phyloP scores from a whole-genome alignment of 768 basidiomycete genomes.

The Chalciporus pseudorubinellus region DNA sequence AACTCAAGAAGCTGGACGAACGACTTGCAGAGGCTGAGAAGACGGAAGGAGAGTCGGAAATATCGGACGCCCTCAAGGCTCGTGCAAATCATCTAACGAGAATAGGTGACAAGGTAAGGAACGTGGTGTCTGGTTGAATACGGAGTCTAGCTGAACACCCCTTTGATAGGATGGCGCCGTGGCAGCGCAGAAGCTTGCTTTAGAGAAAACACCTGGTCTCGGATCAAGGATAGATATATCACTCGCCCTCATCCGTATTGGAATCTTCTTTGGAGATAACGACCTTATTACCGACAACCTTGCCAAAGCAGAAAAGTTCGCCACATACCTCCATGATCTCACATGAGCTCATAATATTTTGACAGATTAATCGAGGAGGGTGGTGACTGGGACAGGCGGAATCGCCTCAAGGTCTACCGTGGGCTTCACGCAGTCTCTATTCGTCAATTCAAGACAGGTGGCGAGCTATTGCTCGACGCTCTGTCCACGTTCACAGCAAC shows the following conservation, averaged over 20 bases:
- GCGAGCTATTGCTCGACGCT: conserved; percentile 85
- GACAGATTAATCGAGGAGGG: conserved; percentile 86
- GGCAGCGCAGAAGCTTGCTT: conserved; percentile 75
- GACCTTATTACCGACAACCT: conserved; percentile 69
- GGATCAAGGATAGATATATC: conserved; percentile 93
- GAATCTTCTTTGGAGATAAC: conserved; percentile 85
- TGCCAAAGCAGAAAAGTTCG: conserved; percentile 77
- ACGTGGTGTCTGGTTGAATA: not conserved
- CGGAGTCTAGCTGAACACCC: not conserved
- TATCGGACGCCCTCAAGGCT: conserved; percentile 81
- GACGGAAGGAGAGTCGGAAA: conserved; percentile 91
- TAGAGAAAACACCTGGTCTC: conserved; percentile 89
- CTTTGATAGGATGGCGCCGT: conserved; percentile 67
- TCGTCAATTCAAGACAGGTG: conserved; percentile 85
- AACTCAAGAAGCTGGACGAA: conserved; percentile 73
- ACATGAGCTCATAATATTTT: not conserved
- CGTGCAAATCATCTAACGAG: conserved; percentile 82
- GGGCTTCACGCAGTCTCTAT: conserved; percentile 82
- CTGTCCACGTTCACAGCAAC: conserved; percentile 93
- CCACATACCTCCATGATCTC: conserved; percentile 8
- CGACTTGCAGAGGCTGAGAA: conserved; percentile 83
- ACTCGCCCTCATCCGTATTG: conserved; percentile 83
- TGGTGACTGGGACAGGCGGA: conserved; percentile 97
- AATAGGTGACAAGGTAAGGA: conserved; percentile 75
- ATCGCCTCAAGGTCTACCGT: conserved; percentile 93